A percentile compares a stretch with the other conserved stretches of the same genome.
These are phyloP conservation scores for Penicillium sp. DNA, from an alignment of 2,329 filamentous ascomycete species.

Conservation along the genomic window DNA sequence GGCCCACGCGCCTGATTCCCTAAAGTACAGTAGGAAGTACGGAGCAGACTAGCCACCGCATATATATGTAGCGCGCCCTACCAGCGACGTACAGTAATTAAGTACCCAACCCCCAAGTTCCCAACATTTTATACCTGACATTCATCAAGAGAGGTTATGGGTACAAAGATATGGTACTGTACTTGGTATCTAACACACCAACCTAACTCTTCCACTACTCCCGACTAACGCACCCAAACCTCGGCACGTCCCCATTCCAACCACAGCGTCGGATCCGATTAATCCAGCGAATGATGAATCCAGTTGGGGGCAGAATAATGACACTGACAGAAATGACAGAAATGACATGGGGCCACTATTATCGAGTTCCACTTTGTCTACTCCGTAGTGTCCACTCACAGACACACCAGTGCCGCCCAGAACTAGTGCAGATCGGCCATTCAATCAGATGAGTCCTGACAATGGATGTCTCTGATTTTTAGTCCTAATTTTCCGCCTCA, in stretches of 20 bases:
- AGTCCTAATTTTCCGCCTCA: not conserved
- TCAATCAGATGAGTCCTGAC: conserved; percentile 22
- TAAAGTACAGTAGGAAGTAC: not conserved
- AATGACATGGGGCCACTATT: conserved; percentile 1
- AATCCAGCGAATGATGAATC: not conserved
- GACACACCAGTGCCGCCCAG: not conserved
- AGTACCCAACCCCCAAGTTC: not conserved
- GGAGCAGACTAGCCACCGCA: not conserved
- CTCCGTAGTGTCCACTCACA: not conserved
- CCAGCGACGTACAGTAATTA: not conserved
- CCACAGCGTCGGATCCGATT: conserved; percentile 28
- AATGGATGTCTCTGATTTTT: conserved; percentile 15
- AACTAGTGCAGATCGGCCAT: conserved; percentile 21
- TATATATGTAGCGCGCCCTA: not conserved
- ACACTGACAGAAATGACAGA: conserved; percentile 6
- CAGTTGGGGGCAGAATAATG: conserved; percentile 24
- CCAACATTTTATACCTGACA: not conserved
- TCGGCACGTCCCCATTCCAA: conserved; percentile 29
- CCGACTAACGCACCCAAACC: conserved; percentile 8
- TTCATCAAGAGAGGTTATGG: not conserved
- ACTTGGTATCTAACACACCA: not conserved
- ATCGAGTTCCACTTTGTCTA: not conserved
- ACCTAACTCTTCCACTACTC: not conserved
- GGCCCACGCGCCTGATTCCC: not conserved
- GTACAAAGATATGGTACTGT: not conserved